Conservation (phyloP, 176 grass and related monocot genomes). For the Poa pratensis region DNA sequence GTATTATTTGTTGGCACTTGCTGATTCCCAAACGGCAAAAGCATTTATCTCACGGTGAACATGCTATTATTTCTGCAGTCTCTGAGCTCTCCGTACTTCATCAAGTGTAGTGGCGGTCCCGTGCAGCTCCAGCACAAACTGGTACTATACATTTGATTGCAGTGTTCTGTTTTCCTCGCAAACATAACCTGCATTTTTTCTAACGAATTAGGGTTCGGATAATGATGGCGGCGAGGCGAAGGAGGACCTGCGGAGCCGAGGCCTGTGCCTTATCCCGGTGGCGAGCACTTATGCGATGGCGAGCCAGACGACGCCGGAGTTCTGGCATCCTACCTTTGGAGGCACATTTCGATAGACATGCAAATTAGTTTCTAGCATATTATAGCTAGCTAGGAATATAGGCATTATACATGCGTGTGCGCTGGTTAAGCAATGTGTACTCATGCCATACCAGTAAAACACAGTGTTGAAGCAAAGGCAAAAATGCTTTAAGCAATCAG, state of each 20-base stretch:
- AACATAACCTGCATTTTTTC: constrained; percentile 16
- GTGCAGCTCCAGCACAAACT: constrained; percentile 56
- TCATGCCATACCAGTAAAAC: not conserved
- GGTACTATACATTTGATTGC: constrained; percentile 23
- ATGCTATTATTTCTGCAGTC: constrained; percentile 46
- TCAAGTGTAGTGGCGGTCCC: constrained; percentile 49
- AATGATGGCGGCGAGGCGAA: constrained; percentile 34
- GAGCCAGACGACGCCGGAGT: constrained; percentile 57
- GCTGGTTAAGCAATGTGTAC: not conserved
- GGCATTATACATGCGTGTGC: not conserved
- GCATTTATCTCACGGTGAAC: not conserved
- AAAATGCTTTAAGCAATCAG: constrained; percentile 17
- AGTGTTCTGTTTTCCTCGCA: not conserved
- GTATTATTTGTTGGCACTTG: not conserved
- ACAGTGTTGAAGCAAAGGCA: not conserved
- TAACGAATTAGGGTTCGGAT: constrained; percentile 37
- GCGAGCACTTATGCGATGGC: constrained; percentile 71
- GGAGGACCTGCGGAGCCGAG: constrained; percentile 70
- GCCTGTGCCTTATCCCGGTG: constrained; percentile 81
- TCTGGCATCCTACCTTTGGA: constrained; percentile 85
- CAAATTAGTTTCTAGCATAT: not conserved
- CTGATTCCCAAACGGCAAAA: not conserved
- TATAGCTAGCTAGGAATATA: constrained; percentile 16
- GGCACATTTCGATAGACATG: constrained; percentile 68
- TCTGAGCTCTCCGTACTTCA: constrained; percentile 81